These are phyloP conservation scores for Syzygium aromaticum DNA, from an alignment of 345 rosid species.

Conservation along the genomic window DNA sequence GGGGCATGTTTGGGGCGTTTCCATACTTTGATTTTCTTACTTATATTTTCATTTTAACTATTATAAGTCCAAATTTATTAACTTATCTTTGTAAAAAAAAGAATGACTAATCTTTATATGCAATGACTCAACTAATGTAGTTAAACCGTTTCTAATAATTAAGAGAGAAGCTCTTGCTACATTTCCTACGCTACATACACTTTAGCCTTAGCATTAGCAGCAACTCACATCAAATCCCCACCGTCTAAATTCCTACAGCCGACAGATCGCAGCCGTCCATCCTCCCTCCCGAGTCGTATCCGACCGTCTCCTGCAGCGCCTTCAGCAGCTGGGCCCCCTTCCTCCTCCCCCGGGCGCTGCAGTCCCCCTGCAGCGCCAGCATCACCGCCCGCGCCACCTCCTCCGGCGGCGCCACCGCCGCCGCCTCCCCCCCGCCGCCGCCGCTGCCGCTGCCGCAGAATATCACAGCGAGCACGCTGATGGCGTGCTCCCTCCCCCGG, in stretches of 20 bases:
- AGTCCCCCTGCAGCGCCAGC: slow-evolving; percentile 69
- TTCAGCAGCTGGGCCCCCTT: slow-evolving; percentile 78
- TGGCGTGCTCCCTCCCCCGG: slow-evolving; percentile 79
- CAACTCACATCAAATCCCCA: neutral
- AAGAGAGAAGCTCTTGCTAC: neutral
- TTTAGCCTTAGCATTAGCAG: neutral
- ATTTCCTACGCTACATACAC: neutral
- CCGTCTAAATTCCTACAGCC: neutral
- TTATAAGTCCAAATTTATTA: neutral
- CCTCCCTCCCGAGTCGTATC: slow-evolving; percentile 32
- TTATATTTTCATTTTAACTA: too few species aligned
- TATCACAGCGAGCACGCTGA: slow-evolving; percentile 60
- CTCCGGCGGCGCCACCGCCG: slow-evolving; percentile 58
- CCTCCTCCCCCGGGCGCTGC: slow-evolving; percentile 66
- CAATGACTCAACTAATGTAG: neutral
- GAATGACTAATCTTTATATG: too few species aligned
- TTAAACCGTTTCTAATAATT: neutral
- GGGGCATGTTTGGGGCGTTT: neutral
- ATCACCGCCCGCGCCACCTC: slow-evolving; percentile 85
- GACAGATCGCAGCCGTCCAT: slow-evolving; percentile 23
- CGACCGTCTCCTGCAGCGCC: slow-evolving; percentile 49
- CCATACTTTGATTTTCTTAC: neutral
- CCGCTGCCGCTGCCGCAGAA: slow-evolving; percentile 22
- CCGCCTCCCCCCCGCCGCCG: slow-evolving; percentile 6
- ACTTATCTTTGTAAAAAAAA: neutral